Conservation (phyloP, 2,329 filamentous ascomycete genomes). For the Penicillium sp. region DNA sequence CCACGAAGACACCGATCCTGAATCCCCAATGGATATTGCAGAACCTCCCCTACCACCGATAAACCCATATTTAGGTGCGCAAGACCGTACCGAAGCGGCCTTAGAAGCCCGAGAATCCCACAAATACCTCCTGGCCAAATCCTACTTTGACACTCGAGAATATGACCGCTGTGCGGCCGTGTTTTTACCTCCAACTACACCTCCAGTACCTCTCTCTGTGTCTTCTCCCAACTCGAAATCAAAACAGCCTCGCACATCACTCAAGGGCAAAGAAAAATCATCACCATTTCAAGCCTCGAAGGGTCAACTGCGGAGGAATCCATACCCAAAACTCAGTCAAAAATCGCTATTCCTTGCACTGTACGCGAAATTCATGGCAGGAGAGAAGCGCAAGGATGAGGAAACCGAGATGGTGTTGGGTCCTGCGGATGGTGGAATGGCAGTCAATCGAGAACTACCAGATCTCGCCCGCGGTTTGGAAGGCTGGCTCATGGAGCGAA, state of each 20-base stretch:
- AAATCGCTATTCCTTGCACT: conserved; percentile 89
- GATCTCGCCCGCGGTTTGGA: conserved; percentile 74
- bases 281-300: conserved; percentile 39
- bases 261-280: conserved; percentile 64
- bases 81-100: conserved; percentile 69
- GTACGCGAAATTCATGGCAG: conserved; percentile 89
- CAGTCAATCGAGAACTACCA: conserved; percentile 80
- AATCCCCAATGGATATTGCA: conserved; percentile 59
- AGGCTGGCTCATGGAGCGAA: conserved; percentile 73
- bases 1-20: conserved; percentile 61
- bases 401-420: conserved; percentile 97
- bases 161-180: conserved; percentile 90
- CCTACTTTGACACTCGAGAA: conserved; percentile 92
- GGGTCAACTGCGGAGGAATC: conserved; percentile 35
- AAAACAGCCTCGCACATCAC: conserved; percentile 42
- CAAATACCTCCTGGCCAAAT: conserved; percentile 86
- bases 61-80: conserved; percentile 54
- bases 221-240: conserved; percentile 38
- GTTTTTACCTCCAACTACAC: conserved; percentile 77
- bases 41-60: conserved; percentile 52
- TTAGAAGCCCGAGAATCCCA: conserved; percentile 78
- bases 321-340: conserved; percentile 67
- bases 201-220: conserved; percentile 61
- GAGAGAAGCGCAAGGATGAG: conserved; percentile 94
- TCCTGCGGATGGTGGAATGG: conserved; percentile 81